Conservation (phyloP, 129 eudicot genomes). For the Ambrosia trifida region DNA sequence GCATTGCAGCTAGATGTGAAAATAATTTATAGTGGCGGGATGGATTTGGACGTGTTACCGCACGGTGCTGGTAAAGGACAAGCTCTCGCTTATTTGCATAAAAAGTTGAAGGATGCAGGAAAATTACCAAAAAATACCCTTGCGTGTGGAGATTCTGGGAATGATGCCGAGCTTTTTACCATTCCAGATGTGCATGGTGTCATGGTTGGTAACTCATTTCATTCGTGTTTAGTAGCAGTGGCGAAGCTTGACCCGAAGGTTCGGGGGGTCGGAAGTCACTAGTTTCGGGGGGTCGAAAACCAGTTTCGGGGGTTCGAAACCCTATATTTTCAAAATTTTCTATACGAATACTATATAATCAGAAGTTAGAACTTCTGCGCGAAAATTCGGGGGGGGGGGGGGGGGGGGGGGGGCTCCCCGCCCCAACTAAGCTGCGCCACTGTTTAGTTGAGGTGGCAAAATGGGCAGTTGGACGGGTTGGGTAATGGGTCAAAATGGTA, state of each 20-base stretch:
- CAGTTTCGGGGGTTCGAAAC: too few relatives aligned
- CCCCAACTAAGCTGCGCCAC: too few relatives aligned
- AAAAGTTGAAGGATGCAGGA: conserved; percentile 52
- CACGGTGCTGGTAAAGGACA: conserved; percentile 99
- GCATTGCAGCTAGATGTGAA: conserved; percentile 86
- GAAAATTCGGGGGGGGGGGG: too few relatives aligned
- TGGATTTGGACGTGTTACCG: conserved; percentile 84
- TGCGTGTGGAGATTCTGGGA: conserved; percentile 96
- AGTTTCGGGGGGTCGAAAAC: too few relatives aligned
- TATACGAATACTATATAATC: too few relatives aligned
- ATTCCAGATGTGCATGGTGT: conserved; percentile 96
- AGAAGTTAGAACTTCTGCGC: too few relatives aligned
- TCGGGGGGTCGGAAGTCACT: too few relatives aligned
- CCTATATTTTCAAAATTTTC: too few relatives aligned
- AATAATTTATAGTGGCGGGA: conserved; percentile 94
- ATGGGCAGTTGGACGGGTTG: neutral
- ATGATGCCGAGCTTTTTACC: conserved; percentile 90
- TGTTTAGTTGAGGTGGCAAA: neutral
- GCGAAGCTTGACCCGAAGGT: too few relatives aligned
- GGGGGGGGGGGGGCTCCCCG: too few relatives aligned
- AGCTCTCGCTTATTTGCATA: conserved; percentile 89
- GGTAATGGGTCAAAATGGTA: neutral
- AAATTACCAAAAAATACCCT: conserved; percentile 78
- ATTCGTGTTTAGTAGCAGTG: conserved; percentile 1
- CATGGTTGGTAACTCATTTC: conserved; percentile 60